These are phyloP conservation scores for Leucogyrophana mollusca DNA, from an alignment of 768 basidiomycete genomes.

Conservation along the genomic window DNA sequence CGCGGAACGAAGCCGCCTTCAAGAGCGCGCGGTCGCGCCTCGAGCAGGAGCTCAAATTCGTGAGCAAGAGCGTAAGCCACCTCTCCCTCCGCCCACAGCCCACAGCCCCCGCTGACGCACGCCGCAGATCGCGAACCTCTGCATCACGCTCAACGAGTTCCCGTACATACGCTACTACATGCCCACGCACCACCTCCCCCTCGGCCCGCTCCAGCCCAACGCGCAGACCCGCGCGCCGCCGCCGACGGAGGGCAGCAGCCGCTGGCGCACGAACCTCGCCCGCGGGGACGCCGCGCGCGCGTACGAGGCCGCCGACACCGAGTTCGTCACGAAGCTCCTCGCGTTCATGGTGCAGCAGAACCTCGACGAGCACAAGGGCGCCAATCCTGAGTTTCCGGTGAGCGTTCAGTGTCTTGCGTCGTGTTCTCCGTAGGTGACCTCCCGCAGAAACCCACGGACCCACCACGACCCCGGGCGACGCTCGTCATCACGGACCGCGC, in stretches of 20 bases:
- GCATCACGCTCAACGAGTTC: constrained; percentile 87
- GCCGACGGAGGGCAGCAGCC: constrained; percentile 57
- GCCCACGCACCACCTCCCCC: constrained; percentile 76
- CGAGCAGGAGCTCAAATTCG: constrained; percentile 83
- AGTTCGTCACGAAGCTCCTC: constrained; percentile 77
- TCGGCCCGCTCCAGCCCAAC: constrained; percentile 79
- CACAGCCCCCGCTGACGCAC: neutral
- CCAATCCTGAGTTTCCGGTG: constrained; percentile 87
- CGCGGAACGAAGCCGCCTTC: constrained; percentile 65
- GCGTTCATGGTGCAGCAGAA: constrained; percentile 83
- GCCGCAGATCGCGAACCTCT: constrained; percentile 78
- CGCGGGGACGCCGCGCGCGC: constrained; percentile 68
- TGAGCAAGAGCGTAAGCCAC: constrained; percentile 58
- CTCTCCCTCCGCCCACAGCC: neutral
- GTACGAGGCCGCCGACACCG: constrained; percentile 67
- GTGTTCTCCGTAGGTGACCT: neutral
- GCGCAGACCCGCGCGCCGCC: constrained; percentile 63
- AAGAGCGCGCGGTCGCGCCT: constrained; percentile 70
- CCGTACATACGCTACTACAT: constrained; percentile 93
- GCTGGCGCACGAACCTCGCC: constrained; percentile 83
- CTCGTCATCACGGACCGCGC: constrained; percentile 94
- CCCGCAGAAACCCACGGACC: constrained; percentile 51
- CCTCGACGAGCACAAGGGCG: constrained; percentile 84
- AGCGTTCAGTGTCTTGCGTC: constrained; percentile 25
- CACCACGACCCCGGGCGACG: constrained; percentile 69